Percentiles rank a stretch among this genome's conserved stretches.
These are phyloP conservation scores for Monosporascus sp. DNA, from an alignment of 2,329 filamentous ascomycete species.

Conservation along the genomic window DNA sequence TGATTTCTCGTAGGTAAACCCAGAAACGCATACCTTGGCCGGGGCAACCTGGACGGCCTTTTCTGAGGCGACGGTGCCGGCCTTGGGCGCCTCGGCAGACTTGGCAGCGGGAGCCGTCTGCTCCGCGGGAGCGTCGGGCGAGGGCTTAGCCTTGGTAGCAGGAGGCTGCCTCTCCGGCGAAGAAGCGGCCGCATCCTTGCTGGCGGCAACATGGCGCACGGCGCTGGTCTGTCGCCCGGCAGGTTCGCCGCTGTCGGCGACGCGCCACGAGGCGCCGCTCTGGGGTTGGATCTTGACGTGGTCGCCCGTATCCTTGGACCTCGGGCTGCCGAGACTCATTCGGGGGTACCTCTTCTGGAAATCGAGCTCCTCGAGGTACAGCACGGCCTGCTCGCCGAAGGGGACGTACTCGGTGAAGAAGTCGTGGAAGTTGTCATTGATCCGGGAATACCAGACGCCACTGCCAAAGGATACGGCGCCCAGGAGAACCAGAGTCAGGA, in stretches of 20 bases:
- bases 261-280: constrained; percentile 70
- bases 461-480: constrained; percentile 76
- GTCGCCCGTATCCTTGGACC: constrained; percentile 56
- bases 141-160: constrained; percentile 14
- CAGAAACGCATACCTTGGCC: background rate
- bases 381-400: constrained; percentile 87
- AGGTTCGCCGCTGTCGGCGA: constrained; percentile 24
- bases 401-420: constrained; percentile 98
- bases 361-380: constrained; percentile 92
- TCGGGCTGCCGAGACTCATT: constrained; percentile 38
- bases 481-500: constrained; percentile 72
- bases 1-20: no score
- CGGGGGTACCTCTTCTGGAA: constrained; percentile 78
- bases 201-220: constrained; percentile 14
- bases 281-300: constrained; percentile 79
- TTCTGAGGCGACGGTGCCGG: constrained; percentile 5
- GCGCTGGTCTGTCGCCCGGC: constrained; percentile 23
- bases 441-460: constrained; percentile 85
- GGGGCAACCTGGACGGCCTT: background rate
- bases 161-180: constrained; percentile 18
- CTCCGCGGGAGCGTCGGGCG: constrained; percentile 14
- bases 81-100: constrained; percentile 24
- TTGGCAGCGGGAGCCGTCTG: constrained; percentile 27
- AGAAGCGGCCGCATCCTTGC: constrained; percentile 22
- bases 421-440: constrained; percentile 97